Evolutionary conservation across 306 rosid genomes (phyloP), one percentile per base, ranked within the genome.

Genomic region (Cucumis cinereus): DNA sequence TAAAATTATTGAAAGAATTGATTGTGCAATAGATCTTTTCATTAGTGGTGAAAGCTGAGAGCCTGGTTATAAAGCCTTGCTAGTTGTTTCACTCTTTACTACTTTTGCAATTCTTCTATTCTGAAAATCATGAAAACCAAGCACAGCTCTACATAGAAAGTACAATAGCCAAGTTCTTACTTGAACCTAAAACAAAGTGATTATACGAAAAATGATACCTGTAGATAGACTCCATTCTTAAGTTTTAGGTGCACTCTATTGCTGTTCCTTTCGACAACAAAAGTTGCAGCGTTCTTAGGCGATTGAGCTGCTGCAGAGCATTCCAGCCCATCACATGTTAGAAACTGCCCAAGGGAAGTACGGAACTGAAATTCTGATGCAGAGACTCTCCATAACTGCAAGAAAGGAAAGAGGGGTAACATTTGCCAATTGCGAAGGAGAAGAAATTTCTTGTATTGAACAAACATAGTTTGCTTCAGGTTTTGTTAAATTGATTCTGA

Each of bases 301-400:
- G 84, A 82, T 79, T 84, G 88, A 53, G 82, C 89, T 78, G 86
- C 84, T 54, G 96, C 97, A 45, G 83, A 80, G 94, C 92, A 83
- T 17, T 87, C 85, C 52, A 77, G 81, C 57, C 84, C 88, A 82
- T 80, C 85, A 75, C 96, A 90, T 23, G 92, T 87, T 73, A 94
- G 86, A 85, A 91, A 91, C 81, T 88, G 91, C 45, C 96, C 97
- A 74, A 76, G 79, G 8, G 77, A 77, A 59, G 95, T 86, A 23
- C 91, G 88, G 57, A 91, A 78, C 72, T 88, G 93, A 86, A 91
- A 90, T 71, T 89, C 85, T 55, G 85, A 91, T 82, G 79, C 84
- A 0, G 97, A 88, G 62, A 87, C 79, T 86, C 98, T 90, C 96
- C 92, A 91, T 72, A 91, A 81, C 98, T 93, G 83, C 82, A 81